These are phyloP conservation scores for Ramalina peruviana DNA, from an alignment of 495 filamentous ascomycete genomes.

Conservation along the genomic window DNA sequence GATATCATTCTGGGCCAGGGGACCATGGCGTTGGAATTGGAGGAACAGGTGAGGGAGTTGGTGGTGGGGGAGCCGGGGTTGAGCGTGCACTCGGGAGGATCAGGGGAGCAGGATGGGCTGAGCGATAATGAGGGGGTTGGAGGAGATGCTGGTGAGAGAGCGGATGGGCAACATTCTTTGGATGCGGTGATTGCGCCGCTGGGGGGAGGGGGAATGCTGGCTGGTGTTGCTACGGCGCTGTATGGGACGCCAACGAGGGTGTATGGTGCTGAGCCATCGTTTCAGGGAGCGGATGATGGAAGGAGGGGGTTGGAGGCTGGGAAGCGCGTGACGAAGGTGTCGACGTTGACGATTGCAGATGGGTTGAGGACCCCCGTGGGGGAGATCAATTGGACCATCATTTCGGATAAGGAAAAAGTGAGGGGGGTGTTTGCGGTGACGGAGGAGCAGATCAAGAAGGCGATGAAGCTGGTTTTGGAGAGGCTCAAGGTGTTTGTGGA, in stretches of 20 bases:
- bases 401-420: constrained; percentile 59
- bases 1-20: constrained; percentile 88
- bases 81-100: constrained; percentile 4
- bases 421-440: constrained; percentile 60
- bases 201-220: constrained; percentile 80
- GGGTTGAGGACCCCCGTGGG: constrained; percentile 80
- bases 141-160: neutral
- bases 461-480: constrained; percentile 70
- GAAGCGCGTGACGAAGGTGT: constrained; percentile 48
- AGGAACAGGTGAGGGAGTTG: constrained; percentile 48
- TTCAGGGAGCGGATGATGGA: constrained; percentile 75
- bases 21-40: constrained; percentile 73
- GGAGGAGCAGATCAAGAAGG: constrained; percentile 69
- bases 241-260: constrained; percentile 46
- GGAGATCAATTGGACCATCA: constrained; percentile 61
- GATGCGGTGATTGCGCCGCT: constrained; percentile 77
- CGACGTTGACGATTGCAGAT: constrained; percentile 75
- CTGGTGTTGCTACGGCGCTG: constrained; percentile 66
- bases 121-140: constrained; percentile 2
- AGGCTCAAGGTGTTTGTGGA: constrained; percentile 86
- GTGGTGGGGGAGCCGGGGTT: constrained; percentile 20
- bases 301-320: constrained; percentile 49
- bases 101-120: neutral
- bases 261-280: constrained; percentile 84
- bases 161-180: constrained; percentile 30